Conservation (phyloP, 2,329 filamentous ascomycete genomes). For the Rhynchosporium graminicola region DNA sequence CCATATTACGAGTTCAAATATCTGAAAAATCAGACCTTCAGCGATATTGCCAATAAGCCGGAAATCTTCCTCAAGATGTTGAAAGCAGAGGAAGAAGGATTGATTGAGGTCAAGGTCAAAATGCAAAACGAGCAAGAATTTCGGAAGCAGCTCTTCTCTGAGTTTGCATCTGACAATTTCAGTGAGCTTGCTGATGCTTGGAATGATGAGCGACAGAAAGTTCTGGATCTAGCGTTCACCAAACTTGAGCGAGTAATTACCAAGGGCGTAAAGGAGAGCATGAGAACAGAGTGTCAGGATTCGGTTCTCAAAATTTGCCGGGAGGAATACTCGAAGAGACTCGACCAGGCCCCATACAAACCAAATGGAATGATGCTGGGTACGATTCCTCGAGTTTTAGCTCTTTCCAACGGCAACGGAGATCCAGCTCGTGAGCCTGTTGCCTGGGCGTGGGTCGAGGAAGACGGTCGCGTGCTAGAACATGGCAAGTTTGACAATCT, state of each 20-base stretch:
- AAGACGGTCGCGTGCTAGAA: conserved; percentile 86
- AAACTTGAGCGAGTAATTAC: conserved; percentile 84
- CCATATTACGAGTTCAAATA: conserved; percentile 99
- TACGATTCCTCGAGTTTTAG: conserved; percentile 82
- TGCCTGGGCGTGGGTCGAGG: conserved; percentile 90
- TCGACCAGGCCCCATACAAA: conserved; percentile 96
- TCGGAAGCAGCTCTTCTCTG: conserved; percentile 72
- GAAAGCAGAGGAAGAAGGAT: conserved; percentile 90
- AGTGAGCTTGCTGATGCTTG: conserved; percentile 93
- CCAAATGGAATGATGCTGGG: conserved; percentile 90
- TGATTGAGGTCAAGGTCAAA: conserved; percentile 81
- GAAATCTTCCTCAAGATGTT: conserved; percentile 97
- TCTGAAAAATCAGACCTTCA: conserved; percentile 82
- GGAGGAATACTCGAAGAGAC: conserved; percentile 82
- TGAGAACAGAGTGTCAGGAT: conserved; percentile 92
- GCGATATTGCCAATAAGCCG: conserved; percentile 77
- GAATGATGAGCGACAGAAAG: conserved; percentile 85
- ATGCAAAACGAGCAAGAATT: conserved; percentile 77
- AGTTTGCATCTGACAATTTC: conserved; percentile 93
- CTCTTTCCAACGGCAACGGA: conserved; percentile 83
- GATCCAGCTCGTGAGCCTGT: conserved; percentile 74
- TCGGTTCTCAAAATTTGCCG: conserved; percentile 85
- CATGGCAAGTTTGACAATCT: conserved; percentile 86
- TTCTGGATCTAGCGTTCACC: conserved; percentile 76
- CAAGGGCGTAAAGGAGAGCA: conserved; percentile 90